Evolutionary conservation across 805 yeast genomes (phyloP).

Genomic region (Cyberlindnera euphorbiiphila): DNA sequence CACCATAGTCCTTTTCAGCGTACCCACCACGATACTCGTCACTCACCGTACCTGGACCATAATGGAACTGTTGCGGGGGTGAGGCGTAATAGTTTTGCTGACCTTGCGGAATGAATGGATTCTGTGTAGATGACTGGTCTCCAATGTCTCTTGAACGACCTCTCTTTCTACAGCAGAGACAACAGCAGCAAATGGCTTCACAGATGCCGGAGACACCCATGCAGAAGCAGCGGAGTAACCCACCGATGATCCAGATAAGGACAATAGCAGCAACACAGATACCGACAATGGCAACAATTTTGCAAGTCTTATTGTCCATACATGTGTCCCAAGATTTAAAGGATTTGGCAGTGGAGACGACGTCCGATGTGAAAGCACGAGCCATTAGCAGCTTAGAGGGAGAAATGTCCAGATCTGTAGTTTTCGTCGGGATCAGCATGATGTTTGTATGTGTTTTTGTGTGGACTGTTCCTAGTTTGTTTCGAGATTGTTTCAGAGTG

Average conservation of each 20-base stretch:
- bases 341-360: slow-evolving; percentile 36
- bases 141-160: slow-evolving; percentile 6
- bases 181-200: slow-evolving; percentile 52
- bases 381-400: slow-evolving; percentile 15
- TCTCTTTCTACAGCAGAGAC: slow-evolving; percentile 28
- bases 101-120: slow-evolving; percentile 18
- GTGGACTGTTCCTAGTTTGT: not conserved
- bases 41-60: slow-evolving; percentile 20
- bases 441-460: not conserved
- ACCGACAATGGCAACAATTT: slow-evolving; percentile 71
- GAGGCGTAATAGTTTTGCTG: slow-evolving; percentile 7
- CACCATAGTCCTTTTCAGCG: slow-evolving; percentile 8
- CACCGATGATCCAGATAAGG: slow-evolving; percentile 51
- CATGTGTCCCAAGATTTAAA: slow-evolving; percentile 73
- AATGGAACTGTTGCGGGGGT: slow-evolving; percentile 11
- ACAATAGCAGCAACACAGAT: slow-evolving; percentile 55
- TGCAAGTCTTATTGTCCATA: slow-evolving; percentile 73
- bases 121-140: slow-evolving; percentile 9
- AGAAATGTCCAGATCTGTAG: slow-evolving; percentile 9
- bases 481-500: too few species aligned
- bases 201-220: slow-evolving; percentile 52
- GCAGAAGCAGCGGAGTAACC: slow-evolving; percentile 51
- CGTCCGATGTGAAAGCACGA: slow-evolving; percentile 20
- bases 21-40: slow-evolving; percentile 12
- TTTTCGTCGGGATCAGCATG: slow-evolving; percentile 13